Evolutionary conservation across 441 rosid genomes (phyloP).

Genomic region (Jatropha podagrica): DNA sequence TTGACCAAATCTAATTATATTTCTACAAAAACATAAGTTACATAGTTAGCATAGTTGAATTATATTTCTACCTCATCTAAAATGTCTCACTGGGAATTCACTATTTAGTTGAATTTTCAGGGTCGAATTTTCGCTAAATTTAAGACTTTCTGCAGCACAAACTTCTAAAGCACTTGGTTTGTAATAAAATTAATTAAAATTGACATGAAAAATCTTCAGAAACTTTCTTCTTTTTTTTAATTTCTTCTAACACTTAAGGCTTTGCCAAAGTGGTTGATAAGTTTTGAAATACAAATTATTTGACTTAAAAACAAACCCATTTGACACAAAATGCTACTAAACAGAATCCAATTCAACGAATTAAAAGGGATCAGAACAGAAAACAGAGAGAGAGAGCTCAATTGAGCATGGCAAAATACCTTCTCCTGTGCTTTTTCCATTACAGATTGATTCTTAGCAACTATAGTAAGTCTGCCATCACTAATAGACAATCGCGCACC

Average conservation of each 20-base stretch:
- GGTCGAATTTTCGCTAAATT: neutral
- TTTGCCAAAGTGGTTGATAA: neutral
- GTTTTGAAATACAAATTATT: neutral
- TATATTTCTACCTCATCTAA: neutral
- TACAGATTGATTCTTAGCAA: slow-evolving; percentile 74
- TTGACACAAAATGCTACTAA: neutral
- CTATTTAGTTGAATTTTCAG: neutral
- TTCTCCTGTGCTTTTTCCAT: slow-evolving; percentile 86
- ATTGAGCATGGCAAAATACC: slow-evolving; percentile 43
- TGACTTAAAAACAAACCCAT: slow-evolving; percentile 2
- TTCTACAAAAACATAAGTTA: neutral
- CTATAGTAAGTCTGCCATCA: slow-evolving; percentile 75
- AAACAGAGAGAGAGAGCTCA: neutral
- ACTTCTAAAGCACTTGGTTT: neutral
- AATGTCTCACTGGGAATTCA: neutral
- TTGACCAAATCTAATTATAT: neutral
- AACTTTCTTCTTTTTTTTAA: neutral
- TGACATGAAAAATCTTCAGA: neutral
- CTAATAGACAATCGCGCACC: slow-evolving; percentile 81
- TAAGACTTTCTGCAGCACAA: neutral
- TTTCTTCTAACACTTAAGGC: neutral
- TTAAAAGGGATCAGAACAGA: neutral
- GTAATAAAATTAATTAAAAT: neutral
- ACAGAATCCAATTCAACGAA: neutral
- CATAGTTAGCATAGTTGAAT: too few relatives aligned